phyloP scores from a whole-genome alignment of 2,329 filamentous ascomycete species.

The Ilyonectria robusta region DNA sequence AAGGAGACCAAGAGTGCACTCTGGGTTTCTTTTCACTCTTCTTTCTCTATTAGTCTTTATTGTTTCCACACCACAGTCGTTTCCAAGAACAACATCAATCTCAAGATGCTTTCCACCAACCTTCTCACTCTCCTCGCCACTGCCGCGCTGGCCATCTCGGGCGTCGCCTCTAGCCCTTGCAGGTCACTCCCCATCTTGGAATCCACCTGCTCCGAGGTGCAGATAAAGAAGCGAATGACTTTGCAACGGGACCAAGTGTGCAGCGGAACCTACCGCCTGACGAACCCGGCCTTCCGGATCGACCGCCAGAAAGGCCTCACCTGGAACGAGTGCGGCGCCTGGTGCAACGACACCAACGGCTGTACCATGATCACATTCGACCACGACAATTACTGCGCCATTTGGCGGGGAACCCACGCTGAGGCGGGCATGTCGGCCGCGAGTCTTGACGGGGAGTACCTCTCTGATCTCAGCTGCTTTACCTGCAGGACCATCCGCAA shows the following conservation, averaged over 20 bases:
- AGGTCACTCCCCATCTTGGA: background rate
- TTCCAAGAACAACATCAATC: background rate
- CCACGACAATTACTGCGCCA: background rate
- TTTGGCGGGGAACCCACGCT: background rate
- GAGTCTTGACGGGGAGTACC: background rate
- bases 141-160: background rate
- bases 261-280: background rate
- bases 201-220: background rate
- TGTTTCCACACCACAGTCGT: too few relatives aligned
- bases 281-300: background rate
- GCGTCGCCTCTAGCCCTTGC: background rate
- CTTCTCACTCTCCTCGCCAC: background rate
- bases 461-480: background rate
- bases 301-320: background rate
- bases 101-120: background rate
- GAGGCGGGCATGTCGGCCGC: background rate
- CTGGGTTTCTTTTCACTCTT: too few relatives aligned
- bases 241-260: background rate
- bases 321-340: background rate
- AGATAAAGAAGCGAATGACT: background rate
- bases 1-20: background rate
- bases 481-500: background rate
- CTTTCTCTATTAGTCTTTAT: too few relatives aligned
- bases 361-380: background rate
- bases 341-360: background rate